Conservation (phyloP, 805 yeast genomes). For the Yamadazyma scolyti region DNA sequence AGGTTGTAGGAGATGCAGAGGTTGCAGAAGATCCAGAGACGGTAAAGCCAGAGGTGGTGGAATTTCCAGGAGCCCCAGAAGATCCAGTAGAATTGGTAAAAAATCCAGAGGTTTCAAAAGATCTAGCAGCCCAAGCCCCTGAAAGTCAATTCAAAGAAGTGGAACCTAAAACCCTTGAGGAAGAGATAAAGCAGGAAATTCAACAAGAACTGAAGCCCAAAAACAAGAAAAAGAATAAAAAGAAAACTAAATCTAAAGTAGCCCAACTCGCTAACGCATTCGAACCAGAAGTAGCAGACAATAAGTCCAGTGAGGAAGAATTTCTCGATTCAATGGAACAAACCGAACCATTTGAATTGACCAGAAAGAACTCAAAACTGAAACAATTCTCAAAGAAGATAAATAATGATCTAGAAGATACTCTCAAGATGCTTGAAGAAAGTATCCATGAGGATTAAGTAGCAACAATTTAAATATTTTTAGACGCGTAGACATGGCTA, state of each 20-base stretch:
- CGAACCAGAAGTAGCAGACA: constrained; percentile 2
- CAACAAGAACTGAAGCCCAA: background rate
- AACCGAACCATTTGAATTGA: constrained; percentile 8
- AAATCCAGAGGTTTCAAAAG: background rate
- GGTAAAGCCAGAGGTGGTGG: background rate
- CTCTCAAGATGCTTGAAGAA: constrained; percentile 38
- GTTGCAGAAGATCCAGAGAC: constrained; percentile 2
- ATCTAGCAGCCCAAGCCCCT: constrained; percentile 1
- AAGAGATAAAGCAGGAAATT: background rate
- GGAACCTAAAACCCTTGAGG: background rate
- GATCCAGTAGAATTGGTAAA: too few relatives aligned
- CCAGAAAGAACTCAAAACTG: constrained; percentile 27
- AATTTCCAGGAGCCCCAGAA: background rate
- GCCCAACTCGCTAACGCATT: constrained; percentile 3
- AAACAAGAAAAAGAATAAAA: background rate
- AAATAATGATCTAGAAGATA: constrained; percentile 31
- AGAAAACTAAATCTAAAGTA: constrained; percentile 1
- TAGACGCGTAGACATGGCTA: too few relatives aligned
- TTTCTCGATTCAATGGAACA: constrained; percentile 12
- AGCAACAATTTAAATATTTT: too few relatives aligned
- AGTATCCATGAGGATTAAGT: constrained; percentile 22
- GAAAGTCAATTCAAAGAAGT: too few relatives aligned
- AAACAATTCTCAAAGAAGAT: constrained; percentile 32
- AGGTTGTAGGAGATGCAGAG: background rate
- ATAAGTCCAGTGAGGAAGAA: constrained; percentile 11